These are phyloP conservation scores for Aspergillus transmontanensis DNA, from an alignment of 2,329 filamentous ascomycete species.

Conservation along the genomic window DNA sequence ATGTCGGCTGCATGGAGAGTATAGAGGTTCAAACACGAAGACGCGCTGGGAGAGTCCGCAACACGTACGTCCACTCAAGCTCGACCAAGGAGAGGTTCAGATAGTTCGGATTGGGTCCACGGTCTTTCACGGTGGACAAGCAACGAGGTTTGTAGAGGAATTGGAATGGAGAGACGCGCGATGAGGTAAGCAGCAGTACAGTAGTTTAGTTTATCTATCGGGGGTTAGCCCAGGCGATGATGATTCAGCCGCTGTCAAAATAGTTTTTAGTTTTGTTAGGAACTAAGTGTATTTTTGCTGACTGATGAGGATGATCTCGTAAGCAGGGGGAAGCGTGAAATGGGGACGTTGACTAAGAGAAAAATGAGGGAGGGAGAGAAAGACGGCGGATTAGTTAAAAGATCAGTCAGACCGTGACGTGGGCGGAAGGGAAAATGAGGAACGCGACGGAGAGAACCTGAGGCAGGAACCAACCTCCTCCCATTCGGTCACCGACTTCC, in stretches of 20 bases:
- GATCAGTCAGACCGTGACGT: constrained; percentile 20
- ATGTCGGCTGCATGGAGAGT: constrained; percentile 46
- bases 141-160: constrained; percentile 22
- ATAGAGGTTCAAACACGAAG: constrained; percentile 17
- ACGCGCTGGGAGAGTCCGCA: constrained; percentile 19
- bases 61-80: constrained; percentile 19
- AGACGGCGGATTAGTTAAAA: constrained; percentile 22
- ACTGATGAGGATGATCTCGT: constrained; percentile 25
- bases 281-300: constrained; percentile 9
- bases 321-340: constrained; percentile 19
- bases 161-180: constrained; percentile 27
- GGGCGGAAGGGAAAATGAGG: neutral
- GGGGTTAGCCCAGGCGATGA: constrained; percentile 5
- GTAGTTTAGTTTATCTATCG: constrained; percentile 24
- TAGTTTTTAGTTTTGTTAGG: constrained; percentile 8
- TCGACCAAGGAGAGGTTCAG: constrained; percentile 6
- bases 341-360: neutral
- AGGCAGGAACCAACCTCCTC: neutral
- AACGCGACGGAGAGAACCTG: neutral
- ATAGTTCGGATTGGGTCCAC: constrained; percentile 4
- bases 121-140: constrained; percentile 10
- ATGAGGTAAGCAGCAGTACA: constrained; percentile 39
- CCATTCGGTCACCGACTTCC: neutral
- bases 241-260: constrained; percentile 5
- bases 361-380: constrained; percentile 9